Evolutionary conservation across 2,329 filamentous ascomycete species (phyloP).

Genomic region (Fusarium liriodendri): DNA sequence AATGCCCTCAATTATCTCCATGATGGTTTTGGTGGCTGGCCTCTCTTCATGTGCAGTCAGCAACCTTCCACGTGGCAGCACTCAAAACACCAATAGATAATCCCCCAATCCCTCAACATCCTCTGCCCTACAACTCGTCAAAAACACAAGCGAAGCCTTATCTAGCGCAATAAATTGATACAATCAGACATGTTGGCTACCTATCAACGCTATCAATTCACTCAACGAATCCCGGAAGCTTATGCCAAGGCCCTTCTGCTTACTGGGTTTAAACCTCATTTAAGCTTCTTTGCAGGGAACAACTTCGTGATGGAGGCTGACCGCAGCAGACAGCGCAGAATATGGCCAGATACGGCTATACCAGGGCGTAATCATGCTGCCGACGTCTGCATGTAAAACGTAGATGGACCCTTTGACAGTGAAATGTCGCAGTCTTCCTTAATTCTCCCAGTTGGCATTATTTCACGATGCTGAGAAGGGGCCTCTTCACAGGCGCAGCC

Average conservation of each 20-base stretch:
- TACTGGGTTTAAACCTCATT: background rate
- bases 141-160: background rate
- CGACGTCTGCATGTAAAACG: background rate
- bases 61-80: background rate
- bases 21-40: background rate
- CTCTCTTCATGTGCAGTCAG: background rate
- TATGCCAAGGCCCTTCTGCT: background rate
- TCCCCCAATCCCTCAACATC: background rate
- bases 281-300: background rate
- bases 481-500: background rate
- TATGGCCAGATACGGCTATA: background rate
- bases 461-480: background rate
- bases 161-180: background rate
- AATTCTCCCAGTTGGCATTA: background rate
- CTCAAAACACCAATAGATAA: background rate
- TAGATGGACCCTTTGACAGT: background rate
- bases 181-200: background rate
- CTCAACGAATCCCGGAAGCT: background rate
- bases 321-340: background rate
- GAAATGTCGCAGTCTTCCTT: background rate
- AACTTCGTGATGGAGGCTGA: background rate
- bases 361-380: background rate
- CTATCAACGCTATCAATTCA: background rate
- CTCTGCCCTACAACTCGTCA: background rate
- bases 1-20: background rate